Evolutionary conservation across 495 filamentous ascomycete species (phyloP), one percentile per base, ranked within the genome.

Genomic region (Penicillium dipodomyicola): DNA sequence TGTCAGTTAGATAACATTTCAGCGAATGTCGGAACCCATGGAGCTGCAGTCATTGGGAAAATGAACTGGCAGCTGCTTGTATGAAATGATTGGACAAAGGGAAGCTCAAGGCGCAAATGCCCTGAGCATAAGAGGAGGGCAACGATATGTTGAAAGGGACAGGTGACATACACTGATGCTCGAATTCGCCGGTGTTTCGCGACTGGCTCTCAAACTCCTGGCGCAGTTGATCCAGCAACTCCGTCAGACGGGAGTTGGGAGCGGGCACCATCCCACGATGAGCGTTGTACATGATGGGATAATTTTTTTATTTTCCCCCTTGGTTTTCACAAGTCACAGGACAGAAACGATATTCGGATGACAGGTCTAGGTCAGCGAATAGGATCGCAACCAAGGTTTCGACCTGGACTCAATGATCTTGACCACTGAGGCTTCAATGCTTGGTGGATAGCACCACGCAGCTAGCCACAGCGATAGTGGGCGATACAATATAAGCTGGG

Each of bases 151-250:
- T 30, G 53, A 27, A 58, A 59, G 42, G 47, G 32, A 59, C 2
- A 49, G 49, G 44, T 64, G 49, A 84, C 93, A 77, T 83, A 97
- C 94, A 85, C 69, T 92, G 88, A 65, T 91, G 88, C 59, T 98
- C 93, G 71, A 88, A 93, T 53, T 90, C 88, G 65, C 87, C 87
- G 64, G 80, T 86, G 65, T 64, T 87, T 80, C 63, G 84, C 79
- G 86, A 79, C 68, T 96, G 88, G 55, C 75, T 83, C 54, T 97
- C 94, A 64, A 96, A 98, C 72, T 98, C 94, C 68, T 80, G 77
- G 62, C 95, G 86, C 60, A 98, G 83, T 63, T 91, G 86, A 42
- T 97, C 93, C 64, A 98, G 78, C 60, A 97, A 82, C 77, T 98
- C 94, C 60, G 84, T 90, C 61, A 97, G 77, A 52, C 94, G 92